Conservation (phyloP, 495 filamentous ascomycete genomes). For the Aspergillus nanangensis region DNA sequence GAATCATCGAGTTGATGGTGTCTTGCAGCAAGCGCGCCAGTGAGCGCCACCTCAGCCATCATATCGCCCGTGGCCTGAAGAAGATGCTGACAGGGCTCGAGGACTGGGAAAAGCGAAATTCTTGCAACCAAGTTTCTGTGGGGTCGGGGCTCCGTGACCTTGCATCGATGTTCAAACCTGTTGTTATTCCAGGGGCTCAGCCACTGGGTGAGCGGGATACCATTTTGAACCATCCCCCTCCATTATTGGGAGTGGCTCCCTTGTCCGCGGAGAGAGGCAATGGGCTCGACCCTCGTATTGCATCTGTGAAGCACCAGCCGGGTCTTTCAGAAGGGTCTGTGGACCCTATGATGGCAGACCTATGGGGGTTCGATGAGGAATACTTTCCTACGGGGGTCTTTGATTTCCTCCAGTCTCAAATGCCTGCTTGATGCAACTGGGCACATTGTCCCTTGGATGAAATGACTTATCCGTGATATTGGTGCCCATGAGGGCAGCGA, state of each 20-base stretch:
- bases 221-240: conserved; percentile 36
- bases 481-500: too few relatives aligned
- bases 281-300: conserved; percentile 21
- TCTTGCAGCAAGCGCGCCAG: conserved; percentile 45
- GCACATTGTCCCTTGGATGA: background rate
- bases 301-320: conserved; percentile 22
- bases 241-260: conserved; percentile 39
- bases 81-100: conserved; percentile 49
- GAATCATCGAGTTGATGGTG: conserved; percentile 44
- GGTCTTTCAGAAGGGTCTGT: conserved; percentile 42
- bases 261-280: conserved; percentile 41
- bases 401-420: conserved; percentile 46
- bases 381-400: conserved; percentile 47
- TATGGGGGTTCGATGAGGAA: conserved; percentile 47
- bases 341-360: conserved; percentile 45
- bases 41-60: conserved; percentile 50
- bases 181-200: conserved; percentile 37
- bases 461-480: too few relatives aligned
- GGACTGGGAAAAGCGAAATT: conserved; percentile 41
- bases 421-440: conserved; percentile 23
- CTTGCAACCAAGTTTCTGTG: conserved; percentile 15
- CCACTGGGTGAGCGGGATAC: conserved; percentile 37
- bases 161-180: conserved; percentile 35
- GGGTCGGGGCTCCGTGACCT: conserved; percentile 19
- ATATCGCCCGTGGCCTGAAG: conserved; percentile 46